Conservation (phyloP, 805 yeast species). For the Metschnikowia proteae region DNA sequence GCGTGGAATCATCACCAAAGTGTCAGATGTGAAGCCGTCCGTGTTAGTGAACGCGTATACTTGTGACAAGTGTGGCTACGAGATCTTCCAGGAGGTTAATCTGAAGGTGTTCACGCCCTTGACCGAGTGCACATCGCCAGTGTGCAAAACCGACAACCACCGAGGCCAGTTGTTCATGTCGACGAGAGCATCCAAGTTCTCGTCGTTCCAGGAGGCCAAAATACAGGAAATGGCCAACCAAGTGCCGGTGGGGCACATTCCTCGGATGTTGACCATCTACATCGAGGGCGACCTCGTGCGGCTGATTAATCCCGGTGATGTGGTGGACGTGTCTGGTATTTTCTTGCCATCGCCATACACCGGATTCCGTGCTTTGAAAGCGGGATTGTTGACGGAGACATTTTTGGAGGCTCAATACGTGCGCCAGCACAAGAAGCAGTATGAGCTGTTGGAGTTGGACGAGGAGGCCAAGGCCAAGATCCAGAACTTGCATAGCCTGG, state of each 20-base stretch:
- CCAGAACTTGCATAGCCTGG: slow-evolving; percentile 49
- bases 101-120: slow-evolving; percentile 84
- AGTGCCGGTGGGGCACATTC: slow-evolving; percentile 98
- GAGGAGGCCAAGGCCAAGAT: slow-evolving; percentile 56
- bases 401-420: slow-evolving; percentile 85
- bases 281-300: slow-evolving; percentile 92
- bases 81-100: slow-evolving; percentile 91
- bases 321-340: slow-evolving; percentile 89
- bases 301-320: slow-evolving; percentile 86
- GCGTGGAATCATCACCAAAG: slow-evolving; percentile 92
- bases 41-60: slow-evolving; percentile 91
- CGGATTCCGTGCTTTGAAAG: slow-evolving; percentile 87
- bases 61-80: slow-evolving; percentile 96
- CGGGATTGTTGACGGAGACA: slow-evolving; percentile 93
- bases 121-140: slow-evolving; percentile 76
- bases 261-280: slow-evolving; percentile 79
- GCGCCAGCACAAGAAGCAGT: slow-evolving; percentile 84
- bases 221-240: slow-evolving; percentile 93
- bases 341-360: slow-evolving; percentile 94
- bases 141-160: slow-evolving; percentile 72
- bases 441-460: slow-evolving; percentile 60
- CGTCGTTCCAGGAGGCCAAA: slow-evolving; percentile 92
- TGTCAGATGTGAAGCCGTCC: slow-evolving; percentile 92
- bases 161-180: slow-evolving; percentile 89
- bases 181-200: slow-evolving; percentile 93